phyloP scores from a whole-genome alignment of 2,329 filamentous ascomycete genomes.

The Raffaelea arxii region DNA sequence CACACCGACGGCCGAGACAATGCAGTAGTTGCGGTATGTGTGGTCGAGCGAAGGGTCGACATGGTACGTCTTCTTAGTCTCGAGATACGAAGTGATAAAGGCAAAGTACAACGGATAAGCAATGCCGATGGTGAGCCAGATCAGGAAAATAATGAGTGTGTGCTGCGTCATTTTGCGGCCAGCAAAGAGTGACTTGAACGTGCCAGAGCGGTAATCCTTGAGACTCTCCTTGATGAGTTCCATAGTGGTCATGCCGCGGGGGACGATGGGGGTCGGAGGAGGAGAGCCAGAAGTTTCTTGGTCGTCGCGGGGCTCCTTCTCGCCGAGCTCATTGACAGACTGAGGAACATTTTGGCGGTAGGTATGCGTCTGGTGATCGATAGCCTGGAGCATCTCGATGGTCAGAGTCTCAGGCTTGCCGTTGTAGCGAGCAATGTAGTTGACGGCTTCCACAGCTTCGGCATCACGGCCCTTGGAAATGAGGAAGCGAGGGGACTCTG shows the following conservation, averaged over 20 bases:
- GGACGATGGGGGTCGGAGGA: neutral
- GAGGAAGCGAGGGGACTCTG: conserved; percentile 36
- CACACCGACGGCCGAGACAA: conserved; percentile 8
- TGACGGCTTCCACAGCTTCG: conserved; percentile 18
- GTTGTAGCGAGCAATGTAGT: conserved; percentile 19
- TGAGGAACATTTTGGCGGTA: too few species aligned
- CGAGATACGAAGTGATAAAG: conserved; percentile 35
- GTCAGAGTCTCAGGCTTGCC: conserved; percentile 24
- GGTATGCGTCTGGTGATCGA: conserved; percentile 9
- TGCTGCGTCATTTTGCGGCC: conserved; percentile 22
- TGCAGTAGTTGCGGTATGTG: conserved; percentile 51
- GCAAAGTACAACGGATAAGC: conserved; percentile 36
- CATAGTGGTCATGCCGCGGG: neutral
- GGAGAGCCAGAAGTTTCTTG: too few species aligned
- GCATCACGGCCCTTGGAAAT: conserved; percentile 20
- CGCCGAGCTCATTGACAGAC: too few species aligned
- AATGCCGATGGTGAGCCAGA: conserved; percentile 36
- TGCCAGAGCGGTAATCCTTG: conserved; percentile 16
- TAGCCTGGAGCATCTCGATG: conserved; percentile 24
- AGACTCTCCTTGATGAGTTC: conserved; percentile 16
- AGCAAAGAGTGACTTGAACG: conserved; percentile 23
- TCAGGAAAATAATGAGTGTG: conserved; percentile 26
- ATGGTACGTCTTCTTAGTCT: conserved; percentile 37
- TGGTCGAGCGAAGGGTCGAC: conserved; percentile 63
- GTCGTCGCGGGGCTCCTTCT: too few species aligned